Base-by-base conservation (phyloP, 2,329 filamentous ascomycete genomes). In the Ascochyta rabiei region DNA sequence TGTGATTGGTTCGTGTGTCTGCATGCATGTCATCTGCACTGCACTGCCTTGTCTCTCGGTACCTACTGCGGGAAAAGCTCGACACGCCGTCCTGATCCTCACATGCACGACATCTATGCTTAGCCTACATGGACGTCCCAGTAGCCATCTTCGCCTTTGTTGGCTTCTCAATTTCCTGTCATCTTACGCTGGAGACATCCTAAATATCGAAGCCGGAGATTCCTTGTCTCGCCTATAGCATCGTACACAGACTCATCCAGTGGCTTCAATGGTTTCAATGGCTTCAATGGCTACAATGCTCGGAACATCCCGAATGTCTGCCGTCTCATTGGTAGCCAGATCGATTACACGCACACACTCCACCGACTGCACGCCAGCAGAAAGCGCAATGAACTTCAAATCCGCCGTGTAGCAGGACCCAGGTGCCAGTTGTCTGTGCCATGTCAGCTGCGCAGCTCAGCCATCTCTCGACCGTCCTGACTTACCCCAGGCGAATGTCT, bases 281-380 rank as follows among this genome's bases (percentile, higher is more conserved):
- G n/a, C 50, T 38, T 66, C 64, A 13, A 67, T 55, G 16, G 70
- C 71, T 31, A 91, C 75, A 63, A 91, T 84, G 39, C 83, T 86
- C 0, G 90, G 90, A 60, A 95, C 71, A 57, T 93, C 88, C 56
- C 84, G 82, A 49, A 93, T 86, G 72, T 93, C 89, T 3, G 90
- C 87, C 68, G 89, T 88, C 76, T 93, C 89, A 67, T 90, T 87
- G 30, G 85, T 89, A 19, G 80, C 84, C 56, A 93, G 71, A 71
- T 95, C 90, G 3, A 93, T 81, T 1, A 93, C 84, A 44, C 89
- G 80, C 18, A 93, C 80, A 2, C 87, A 86, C 63, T 93, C 90
- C 2, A 93, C 74, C n/a, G 82, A 81, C 26, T 90, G 80, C 28
- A 90, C 81, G 0, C 90, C 90, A 42, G 84, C 80, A 48, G 74